Conservation (phyloP, 1,284 basidiomycete species). For the Puccinia novopanici region DNA sequence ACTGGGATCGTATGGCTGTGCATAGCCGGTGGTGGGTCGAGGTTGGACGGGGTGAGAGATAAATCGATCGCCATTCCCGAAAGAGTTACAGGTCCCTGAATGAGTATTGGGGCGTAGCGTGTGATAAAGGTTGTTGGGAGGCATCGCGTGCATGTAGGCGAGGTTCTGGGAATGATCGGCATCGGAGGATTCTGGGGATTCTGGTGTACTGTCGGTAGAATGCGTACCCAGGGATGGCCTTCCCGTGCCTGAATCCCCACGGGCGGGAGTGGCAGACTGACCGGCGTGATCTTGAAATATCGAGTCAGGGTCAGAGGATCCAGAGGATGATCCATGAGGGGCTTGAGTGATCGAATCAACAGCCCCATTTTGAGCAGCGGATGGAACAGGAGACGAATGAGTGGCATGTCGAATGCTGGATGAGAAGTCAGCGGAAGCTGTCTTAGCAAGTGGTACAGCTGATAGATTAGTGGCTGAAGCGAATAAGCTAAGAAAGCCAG, state of each 20-base stretch:
- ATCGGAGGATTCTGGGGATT: constrained; percentile 16
- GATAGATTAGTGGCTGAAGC: constrained; percentile 2
- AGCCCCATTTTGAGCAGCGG: not conserved
- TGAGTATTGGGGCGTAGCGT: constrained; percentile 30
- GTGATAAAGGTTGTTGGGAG: not conserved
- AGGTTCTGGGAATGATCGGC: not conserved
- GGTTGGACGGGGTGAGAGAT: not conserved
- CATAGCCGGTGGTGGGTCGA: not conserved
- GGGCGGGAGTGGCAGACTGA: not conserved
- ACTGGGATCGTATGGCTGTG: not conserved
- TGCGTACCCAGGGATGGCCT: not conserved
- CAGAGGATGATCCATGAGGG: constrained; percentile 7
- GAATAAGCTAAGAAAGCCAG: not conserved
- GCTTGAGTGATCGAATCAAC: constrained; percentile 9
- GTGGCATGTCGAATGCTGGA: constrained; percentile 1
- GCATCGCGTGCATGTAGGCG: not conserved
- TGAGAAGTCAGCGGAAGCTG: not conserved
- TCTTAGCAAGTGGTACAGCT: not conserved
- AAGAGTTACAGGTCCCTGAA: constrained; percentile 4
- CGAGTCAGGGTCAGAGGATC: constrained; percentile 5
- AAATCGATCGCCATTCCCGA: not conserved
- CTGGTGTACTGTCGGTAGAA: constrained; percentile 13
- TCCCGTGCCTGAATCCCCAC: not conserved
- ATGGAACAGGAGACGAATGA: constrained; percentile 15
- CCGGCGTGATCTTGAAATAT: not conserved